phyloP scores from a whole-genome alignment of 176 grass and related monocot species.

The Thinopyrum elongatum region DNA sequence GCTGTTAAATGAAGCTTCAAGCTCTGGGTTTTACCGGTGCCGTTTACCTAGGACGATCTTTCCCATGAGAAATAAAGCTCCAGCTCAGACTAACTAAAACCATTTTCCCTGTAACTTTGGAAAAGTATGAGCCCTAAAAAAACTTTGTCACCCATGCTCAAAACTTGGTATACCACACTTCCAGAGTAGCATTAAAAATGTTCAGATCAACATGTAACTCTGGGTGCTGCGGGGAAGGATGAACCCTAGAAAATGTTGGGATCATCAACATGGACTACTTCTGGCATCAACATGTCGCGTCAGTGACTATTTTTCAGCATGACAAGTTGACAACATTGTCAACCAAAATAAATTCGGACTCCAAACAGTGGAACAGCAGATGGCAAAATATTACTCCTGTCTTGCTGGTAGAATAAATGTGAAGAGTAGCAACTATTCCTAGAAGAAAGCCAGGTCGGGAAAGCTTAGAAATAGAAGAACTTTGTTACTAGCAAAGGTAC shows the following conservation, averaged over 20 bases:
- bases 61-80: not conserved
- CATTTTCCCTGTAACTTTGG: not conserved
- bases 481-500: not conserved
- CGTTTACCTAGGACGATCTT: not conserved
- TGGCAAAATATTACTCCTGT: not conserved
- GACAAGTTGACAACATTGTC: not conserved
- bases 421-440: not conserved
- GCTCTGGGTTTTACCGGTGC: not conserved
- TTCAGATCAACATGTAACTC: not conserved
- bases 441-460: not conserved
- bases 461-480: not conserved
- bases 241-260: not conserved
- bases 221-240: not conserved
- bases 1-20: not conserved
- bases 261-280: not conserved
- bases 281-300: not conserved
- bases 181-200: not conserved
- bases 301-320: not conserved
- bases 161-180: not conserved
- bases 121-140: not conserved
- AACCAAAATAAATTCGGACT: not conserved
- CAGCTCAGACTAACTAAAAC: not conserved
- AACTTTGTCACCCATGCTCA: not conserved
- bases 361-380: not conserved
- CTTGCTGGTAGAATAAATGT: not conserved